Base-by-base conservation (phyloP, 1,139 yeast genomes). In the Candida buenavistaensis region DNA sequence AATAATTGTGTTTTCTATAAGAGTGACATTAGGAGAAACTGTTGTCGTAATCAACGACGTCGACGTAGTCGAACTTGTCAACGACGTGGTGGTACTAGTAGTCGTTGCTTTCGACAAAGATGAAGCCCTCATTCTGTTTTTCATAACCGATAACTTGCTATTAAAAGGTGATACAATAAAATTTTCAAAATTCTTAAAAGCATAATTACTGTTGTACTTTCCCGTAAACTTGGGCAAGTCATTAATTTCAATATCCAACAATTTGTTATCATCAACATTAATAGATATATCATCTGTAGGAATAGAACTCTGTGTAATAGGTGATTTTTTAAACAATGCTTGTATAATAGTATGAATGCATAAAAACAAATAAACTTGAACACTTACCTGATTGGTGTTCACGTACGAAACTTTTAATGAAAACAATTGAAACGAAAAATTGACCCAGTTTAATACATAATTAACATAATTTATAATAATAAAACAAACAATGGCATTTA, bases 171-270 rank as follows among this genome's bases (percentile, higher is more conserved):
- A 63, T 39, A 62, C 57, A 41, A 79, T 72, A 41, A 74, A 78
- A 38, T 64, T 73, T 47, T 77, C 80, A 47, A 79, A 78, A 47
- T 79, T 79, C 40, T 72, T 75, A 4, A 73, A 67, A 5, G 78
- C 77, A 8, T 29, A 29, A 13, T 44, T 46, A 13, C 33, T 21
- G 14, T 27, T 22, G 12, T 29, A 22, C 13, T 26, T 23, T 7
- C 19, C 19, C n/a, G 34, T 29, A 19, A 35, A 20, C 16, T 25
- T 29, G 8, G 28, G 28, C 5, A 33, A 14, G 17, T 31, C 17
- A 9, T 28, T 29, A 6, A 46, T 35, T n/a, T 46, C 41, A 23
- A 45, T 37, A 24, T 41, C 39, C 15, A 43, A 37, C 26, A 47
- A 35, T 21, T 39, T 43, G 28, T 41, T 45, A 8, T 41, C 40